Evolutionary conservation across 2,329 filamentous ascomycete genomes (phyloP), one percentile per base, ranked within the genome.

Genomic region (Mariannaea elegans): DNA sequence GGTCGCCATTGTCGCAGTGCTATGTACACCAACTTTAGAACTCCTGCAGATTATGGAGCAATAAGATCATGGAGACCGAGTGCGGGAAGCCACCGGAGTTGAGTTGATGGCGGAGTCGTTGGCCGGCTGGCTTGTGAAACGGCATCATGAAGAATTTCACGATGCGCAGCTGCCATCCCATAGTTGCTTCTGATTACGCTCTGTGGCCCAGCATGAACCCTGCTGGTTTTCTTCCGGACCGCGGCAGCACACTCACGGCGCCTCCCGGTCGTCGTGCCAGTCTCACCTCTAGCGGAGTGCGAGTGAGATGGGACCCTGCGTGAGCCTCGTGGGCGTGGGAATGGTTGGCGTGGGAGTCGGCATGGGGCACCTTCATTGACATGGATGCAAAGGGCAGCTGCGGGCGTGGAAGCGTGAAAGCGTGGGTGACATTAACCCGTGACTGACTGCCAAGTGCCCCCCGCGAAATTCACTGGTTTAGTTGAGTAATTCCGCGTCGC

Each of bases 401-500:
- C 41, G 8, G n/a, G 44, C 9, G 44, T 41, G 44, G 18, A 16
- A 12, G 56, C 49, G 50, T 49, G 56, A 5, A 10, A 36, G 32
- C 44, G 50, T 59, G 45, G 54, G 24, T 27, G 50, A 59, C 44
- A 42, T 49, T 45, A 29, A 54, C 41, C 56, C 39, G 50, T 59
- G 45, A 50, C 50, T 31, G 56, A 39, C 13, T 38, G 38, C 31
- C 24, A 42, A 53, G 49, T 45, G 23, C 39, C 56, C n/a, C 56
- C 56, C 45, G 56, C 50, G 56, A 54, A 48, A 54, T 45, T 59
- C 50, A 45, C 45, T 29, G 44, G 27, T 47, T 50, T 53, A 62
- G 68, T 71, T 70, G 68, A 68, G 68, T 70, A 57, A 52, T 65
- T 68, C 53, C 53, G 65, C 69, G 62, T 57, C 63, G 64, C 58